These are phyloP conservation scores for Candolleomyces aberdarensis DNA, from an alignment of 768 basidiomycete species.

Conservation along the genomic window DNA sequence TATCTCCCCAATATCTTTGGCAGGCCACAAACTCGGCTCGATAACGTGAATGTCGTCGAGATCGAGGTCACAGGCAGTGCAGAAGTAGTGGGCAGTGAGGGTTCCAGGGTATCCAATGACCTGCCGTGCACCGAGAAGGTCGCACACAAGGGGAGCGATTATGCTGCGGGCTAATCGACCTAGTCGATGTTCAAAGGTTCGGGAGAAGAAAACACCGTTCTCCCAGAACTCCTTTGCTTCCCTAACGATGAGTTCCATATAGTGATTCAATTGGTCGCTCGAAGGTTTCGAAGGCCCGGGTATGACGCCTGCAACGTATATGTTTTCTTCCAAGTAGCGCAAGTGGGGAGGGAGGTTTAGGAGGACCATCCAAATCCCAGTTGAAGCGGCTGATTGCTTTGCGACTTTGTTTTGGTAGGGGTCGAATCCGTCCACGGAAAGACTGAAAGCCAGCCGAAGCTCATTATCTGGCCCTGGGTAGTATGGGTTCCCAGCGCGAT, in stretches of 20 bases:
- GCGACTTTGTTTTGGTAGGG: constrained; percentile 23
- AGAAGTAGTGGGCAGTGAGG: constrained; percentile 16
- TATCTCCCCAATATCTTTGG: constrained; percentile 8
- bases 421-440: constrained; percentile 31
- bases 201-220: constrained; percentile 20
- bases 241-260: constrained; percentile 31
- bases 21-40: constrained; percentile 12
- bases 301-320: constrained; percentile 33
- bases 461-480: constrained; percentile 4
- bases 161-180: constrained; percentile 23
- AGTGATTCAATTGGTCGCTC: constrained; percentile 29
- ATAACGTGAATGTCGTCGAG: constrained; percentile 20
- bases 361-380: constrained; percentile 26
- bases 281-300: constrained; percentile 35
- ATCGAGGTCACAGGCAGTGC: constrained; percentile 8
- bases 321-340: constrained; percentile 28
- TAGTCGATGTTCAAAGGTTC: constrained; percentile 12
- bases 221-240: constrained; percentile 29
- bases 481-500: constrained; percentile 1
- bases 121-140: constrained; percentile 26
- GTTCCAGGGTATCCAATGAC: constrained; percentile 17
- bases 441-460: constrained; percentile 16
- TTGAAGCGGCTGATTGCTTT: constrained; percentile 19
- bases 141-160: constrained; percentile 29
- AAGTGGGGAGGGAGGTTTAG: constrained; percentile 29